phyloP scores from a whole-genome alignment of 306 rosid genomes.

The Mimosa pudica region DNA sequence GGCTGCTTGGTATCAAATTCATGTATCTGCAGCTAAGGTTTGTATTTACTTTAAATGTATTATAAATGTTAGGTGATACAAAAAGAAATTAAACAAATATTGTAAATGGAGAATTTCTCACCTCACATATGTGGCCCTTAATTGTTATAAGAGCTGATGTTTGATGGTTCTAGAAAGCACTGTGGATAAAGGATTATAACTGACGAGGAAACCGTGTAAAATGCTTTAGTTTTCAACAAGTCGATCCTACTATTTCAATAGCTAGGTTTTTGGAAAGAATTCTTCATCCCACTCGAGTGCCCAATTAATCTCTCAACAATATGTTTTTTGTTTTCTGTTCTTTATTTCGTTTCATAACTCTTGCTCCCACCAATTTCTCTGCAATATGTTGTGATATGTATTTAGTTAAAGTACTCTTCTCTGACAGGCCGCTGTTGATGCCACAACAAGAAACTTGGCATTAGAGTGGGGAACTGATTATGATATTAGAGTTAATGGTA shows the following conservation, averaged over 20 bases:
- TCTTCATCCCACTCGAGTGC: no score
- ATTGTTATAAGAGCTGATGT: background rate
- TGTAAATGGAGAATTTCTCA: background rate
- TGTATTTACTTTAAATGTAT: background rate
- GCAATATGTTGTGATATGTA: background rate
- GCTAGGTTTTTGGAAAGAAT: no score
- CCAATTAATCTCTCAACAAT: no score
- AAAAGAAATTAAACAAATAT: no score
- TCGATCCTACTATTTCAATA: no score
- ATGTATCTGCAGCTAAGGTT: slow-evolving; percentile 96
- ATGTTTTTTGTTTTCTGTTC: background rate
- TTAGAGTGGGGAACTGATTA: slow-evolving; percentile 94
- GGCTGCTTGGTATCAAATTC: slow-evolving; percentile 93
- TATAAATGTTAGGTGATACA: no score
- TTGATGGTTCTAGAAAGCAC: background rate
- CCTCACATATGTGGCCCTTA: background rate
- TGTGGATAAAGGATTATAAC: background rate
- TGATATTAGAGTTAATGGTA: slow-evolving; percentile 90
- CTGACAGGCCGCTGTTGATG: slow-evolving; percentile 91
- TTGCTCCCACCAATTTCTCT: background rate
- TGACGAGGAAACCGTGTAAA: background rate
- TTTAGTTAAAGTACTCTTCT: slow-evolving; percentile 10
- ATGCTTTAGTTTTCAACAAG: no score
- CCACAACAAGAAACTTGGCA: slow-evolving; percentile 91
- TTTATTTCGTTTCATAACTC: background rate